Evolutionary conservation across 192 early-diverging fungal species (phyloP), one percentile per base, ranked within the genome.

Genomic region (Globomyces pollinis-pini): DNA sequence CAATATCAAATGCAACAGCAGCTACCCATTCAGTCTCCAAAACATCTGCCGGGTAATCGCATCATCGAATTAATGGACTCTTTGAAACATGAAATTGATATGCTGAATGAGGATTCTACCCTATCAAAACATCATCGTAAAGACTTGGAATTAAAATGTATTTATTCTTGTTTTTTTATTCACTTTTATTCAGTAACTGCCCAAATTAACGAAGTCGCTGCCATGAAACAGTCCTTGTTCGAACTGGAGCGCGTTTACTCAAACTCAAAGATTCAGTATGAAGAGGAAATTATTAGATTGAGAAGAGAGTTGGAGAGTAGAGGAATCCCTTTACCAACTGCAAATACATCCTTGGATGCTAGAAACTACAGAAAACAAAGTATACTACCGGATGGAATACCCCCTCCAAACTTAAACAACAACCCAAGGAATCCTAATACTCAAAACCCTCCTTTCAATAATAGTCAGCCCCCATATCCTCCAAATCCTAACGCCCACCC

Each of bases 141-240:
- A 64, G 94, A 96, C 43, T 79, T 85, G 64, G 94, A 93, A 68
- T 82, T 88, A 59, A 86, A 90, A 72, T 74, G 91, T 91, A 85
- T 62, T 28, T 26, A 12, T 30, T 16, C 26, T 53, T 38, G n/a
- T n/a, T n/a, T n/a, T n/a, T n/a, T n/a, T n/a, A n/a, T n/a, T n/a
- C n/a, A n/a, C n/a, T n/a, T n/a, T 32, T 21, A n/a, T 8, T 15
- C 66, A 84, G 91, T 91, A 35, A 81, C 66, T 62, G 67, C 38
- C 30, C 92, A 94, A 72, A 80, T 90, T 43, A 77, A 75, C 54
- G 92, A 95, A 71, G 84, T 91, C 66, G 79, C 78, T 31, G 72
- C 66, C 20, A 85, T 91, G 56, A 86, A 91, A 67, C 82, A 91
- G 68, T 77, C 71, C 28, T 65, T 95, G 32, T 72, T 61, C 43